Evolutionary conservation across 108 stramenopile species (phyloP), one percentile per base, ranked within the genome.

Genomic region (Nitzschia sp.): DNA sequence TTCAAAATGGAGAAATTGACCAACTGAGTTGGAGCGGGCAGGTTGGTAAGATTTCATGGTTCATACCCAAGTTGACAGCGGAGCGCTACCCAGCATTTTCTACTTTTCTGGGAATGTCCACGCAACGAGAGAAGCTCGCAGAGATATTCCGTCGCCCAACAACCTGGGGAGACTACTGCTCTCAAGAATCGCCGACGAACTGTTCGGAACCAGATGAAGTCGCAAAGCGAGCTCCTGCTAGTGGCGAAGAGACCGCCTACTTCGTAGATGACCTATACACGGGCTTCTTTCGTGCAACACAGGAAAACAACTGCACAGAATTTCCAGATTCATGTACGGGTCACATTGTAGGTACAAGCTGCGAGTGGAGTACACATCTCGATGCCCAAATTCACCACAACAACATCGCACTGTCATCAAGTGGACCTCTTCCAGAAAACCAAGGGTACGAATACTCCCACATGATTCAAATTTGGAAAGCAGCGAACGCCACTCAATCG

Each of bases 91-190:
- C 77, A 5, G 21, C 6, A 14, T 34, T 57, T 5, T 41, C 80
- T 6, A 11, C 56, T 1, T 80, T 81, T 43, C 51, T 59, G 41
- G 85, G 85, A 10, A 17, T 83, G 57, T 20, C 10, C 20, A 65
- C 19, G 24, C 53, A 48, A 12, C 51, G 39, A 41, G 65, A 75
- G 37, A 53, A 54, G 21, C 34, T 83, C 40, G 82, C 82, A 0
- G 58, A 59, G 9, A 73, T 48, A 1, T 83, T 83, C 53, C 42
- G 63, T 8, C 61, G 78, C 6, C 82, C 82, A 6, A 76, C 71
- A 34, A 83, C 37, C 6, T 83, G 75, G 72, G 24, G 41, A 41
- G 67, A 76, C 26, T 83, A 76, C 43, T 83, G 82, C 43, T 11
- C 19, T 2, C 41, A 69, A 9, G 72, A 77, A 12, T 71, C 69